Percentiles rank a stretch among this genome's conserved stretches.
Evolutionary conservation across 2,329 filamentous ascomycete species (phyloP).

Genomic region (Neurospora sp.): DNA sequence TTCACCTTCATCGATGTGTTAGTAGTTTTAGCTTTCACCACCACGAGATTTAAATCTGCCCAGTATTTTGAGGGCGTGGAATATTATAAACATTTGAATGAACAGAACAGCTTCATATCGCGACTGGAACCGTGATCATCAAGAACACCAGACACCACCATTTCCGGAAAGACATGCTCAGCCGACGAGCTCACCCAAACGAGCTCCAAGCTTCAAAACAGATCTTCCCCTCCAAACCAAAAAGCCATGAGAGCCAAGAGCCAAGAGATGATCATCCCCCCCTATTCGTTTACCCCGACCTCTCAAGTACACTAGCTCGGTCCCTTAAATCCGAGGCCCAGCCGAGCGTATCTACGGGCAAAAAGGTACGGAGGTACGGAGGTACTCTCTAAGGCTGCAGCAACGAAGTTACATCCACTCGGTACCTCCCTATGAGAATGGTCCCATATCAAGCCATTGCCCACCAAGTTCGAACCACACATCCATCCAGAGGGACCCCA

Average conservation of each 20-base stretch:
- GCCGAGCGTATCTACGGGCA: neutral
- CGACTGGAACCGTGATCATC: neutral
- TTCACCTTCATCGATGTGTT: neutral
- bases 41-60: fast-evolving
- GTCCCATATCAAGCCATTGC: neutral
- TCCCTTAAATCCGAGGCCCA: neutral
- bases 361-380: neutral
- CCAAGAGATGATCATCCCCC: neutral
- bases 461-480: neutral
- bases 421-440: neutral
- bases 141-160: neutral
- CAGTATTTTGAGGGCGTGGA: neutral
- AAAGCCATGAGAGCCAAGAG: neutral
- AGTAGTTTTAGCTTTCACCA: neutral
- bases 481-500: neutral
- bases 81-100: neutral
- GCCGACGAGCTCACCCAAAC: neutral
- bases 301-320: neutral
- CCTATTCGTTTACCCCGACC: neutral
- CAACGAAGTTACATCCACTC: neutral
- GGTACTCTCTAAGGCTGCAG: neutral
- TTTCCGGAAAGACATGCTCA: neutral
- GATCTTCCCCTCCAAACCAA: neutral
- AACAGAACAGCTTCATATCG: neutral
- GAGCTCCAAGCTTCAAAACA: neutral